Conservation (phyloP, 2,329 filamentous ascomycete genomes). For the Colletotrichum tofieldiae region DNA sequence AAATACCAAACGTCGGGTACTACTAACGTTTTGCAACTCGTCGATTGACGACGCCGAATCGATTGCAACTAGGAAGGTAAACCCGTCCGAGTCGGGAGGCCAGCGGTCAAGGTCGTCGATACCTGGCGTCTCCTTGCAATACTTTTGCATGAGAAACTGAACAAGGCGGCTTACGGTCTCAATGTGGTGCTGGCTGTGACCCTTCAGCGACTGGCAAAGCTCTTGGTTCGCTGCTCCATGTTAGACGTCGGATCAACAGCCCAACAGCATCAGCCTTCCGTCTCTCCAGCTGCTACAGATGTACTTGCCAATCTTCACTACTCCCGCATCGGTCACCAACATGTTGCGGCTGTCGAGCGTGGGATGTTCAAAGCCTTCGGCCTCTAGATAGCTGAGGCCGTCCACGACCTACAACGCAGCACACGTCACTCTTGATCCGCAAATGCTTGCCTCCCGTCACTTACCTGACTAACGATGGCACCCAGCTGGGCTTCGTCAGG, state of each 20-base stretch:
- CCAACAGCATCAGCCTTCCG: neutral
- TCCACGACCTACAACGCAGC: neutral
- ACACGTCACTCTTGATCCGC: neutral
- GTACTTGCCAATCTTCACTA: conserved; percentile 8
- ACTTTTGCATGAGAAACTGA: conserved; percentile 16
- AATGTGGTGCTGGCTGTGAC: neutral
- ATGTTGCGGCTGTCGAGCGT: neutral
- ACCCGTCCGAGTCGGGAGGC: neutral
- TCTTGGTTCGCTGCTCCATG: neutral
- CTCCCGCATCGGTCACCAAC: conserved; percentile 2
- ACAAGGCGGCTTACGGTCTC: neutral
- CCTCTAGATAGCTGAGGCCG: conserved; percentile 18
- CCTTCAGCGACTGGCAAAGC: neutral
- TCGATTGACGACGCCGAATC: neutral
- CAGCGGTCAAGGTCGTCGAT: neutral
- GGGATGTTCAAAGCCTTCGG: conserved; percentile 7
- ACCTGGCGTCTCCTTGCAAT: conserved; percentile 3
- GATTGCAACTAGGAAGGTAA: neutral
- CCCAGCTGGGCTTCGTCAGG: neutral
- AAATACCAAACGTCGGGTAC: neutral
- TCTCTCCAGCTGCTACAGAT: neutral
- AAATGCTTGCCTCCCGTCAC: neutral
- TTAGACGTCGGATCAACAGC: neutral
- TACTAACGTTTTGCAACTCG: neutral
- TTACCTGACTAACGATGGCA: neutral